These are phyloP conservation scores for Zymoseptoria ardabiliae DNA, from an alignment of 2,329 filamentous ascomycete species.

Conservation along the genomic window DNA sequence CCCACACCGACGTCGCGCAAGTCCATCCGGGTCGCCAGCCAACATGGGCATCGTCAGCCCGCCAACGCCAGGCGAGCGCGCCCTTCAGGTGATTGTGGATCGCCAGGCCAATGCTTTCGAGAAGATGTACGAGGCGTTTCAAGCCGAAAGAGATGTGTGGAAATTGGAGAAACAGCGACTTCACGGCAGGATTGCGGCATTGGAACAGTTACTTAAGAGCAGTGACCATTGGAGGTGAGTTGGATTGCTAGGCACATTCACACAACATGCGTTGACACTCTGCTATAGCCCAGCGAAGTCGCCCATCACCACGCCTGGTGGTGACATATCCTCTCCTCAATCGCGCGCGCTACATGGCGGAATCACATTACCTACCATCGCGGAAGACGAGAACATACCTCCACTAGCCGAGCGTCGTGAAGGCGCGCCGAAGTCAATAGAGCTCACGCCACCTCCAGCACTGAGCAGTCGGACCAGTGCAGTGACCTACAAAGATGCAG, in stretches of 20 bases:
- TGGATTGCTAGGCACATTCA: neutral
- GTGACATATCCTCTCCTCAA: conserved; percentile 14
- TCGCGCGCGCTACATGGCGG: conserved; percentile 3
- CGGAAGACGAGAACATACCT: conserved; percentile 26
- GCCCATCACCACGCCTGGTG: conserved; percentile 25
- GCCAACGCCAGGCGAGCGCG: conserved; percentile 12
- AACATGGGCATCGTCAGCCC: conserved; percentile 19
- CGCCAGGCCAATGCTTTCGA: conserved; percentile 28
- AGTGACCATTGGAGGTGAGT: conserved; percentile 29
- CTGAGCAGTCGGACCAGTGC: neutral
- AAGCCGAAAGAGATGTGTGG: conserved; percentile 30
- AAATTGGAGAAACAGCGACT: conserved; percentile 26
- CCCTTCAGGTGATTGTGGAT: conserved; percentile 29
- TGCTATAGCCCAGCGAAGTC: conserved; percentile 29
- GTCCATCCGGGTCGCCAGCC: conserved; percentile 9
- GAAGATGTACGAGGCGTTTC: conserved; percentile 29
- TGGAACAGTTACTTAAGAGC: conserved; percentile 29
- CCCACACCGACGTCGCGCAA: conserved; percentile 1
- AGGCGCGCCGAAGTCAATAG: conserved; percentile 21
- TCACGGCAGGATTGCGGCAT: conserved; percentile 27
- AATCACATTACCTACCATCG: conserved; percentile 26
- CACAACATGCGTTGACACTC: conserved; percentile 1
- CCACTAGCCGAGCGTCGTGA: conserved; percentile 21
- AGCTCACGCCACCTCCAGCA: neutral
- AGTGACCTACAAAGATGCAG: conserved; percentile 20